Base-by-base conservation (phyloP, 2,329 filamentous ascomycete species). In the Fusarium sp. region DNA sequence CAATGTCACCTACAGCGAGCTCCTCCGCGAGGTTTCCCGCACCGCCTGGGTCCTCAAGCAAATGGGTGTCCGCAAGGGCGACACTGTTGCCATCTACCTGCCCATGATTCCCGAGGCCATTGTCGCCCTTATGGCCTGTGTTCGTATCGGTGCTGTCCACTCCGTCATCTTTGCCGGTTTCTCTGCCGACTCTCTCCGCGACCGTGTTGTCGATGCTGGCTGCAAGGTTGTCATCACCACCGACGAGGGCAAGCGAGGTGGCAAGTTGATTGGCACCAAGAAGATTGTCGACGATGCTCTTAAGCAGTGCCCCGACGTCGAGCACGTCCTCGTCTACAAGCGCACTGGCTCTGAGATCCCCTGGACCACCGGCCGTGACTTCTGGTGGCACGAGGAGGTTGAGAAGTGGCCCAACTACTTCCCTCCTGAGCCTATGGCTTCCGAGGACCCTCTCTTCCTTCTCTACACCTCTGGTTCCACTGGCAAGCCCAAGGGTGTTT, bases 41-140 rank as follows among this genome's bases (percentile, higher is more conserved):
- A 91, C 95, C 18, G 93, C 97, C 52, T 95, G 94, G 87, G 93
- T 94, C 27, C 89, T 99, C 78, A 98, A 95, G 88, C 91, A 96
- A 86, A 97, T 98, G 91, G 97, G 97, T 73, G 96, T 99, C 70
- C 92, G 93, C 87, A 98, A 98, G 88, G 97, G 97, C 66, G 97
- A 99, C 85, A 98, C 95, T 6, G 95, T 99, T 67, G 97, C 95
- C 73, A 94, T 99, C 76, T 99, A 99, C 87, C 87, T 99, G 75
- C 97, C 97, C 83, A 99, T 99, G 97, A 98, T 99, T 84, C 97
- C 97, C 66, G 96, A 99, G 85, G 97, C 97, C 8, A 80, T 99
- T 68, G 88, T 99, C 80, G 93, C 97, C 64, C 94, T 99, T 84
- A 88, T 99, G 66, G 97, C 97, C 71, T 97, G 95, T 84, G 87